Conservation (phyloP, 768 basidiomycete genomes). For the Pisolithus albus region DNA sequence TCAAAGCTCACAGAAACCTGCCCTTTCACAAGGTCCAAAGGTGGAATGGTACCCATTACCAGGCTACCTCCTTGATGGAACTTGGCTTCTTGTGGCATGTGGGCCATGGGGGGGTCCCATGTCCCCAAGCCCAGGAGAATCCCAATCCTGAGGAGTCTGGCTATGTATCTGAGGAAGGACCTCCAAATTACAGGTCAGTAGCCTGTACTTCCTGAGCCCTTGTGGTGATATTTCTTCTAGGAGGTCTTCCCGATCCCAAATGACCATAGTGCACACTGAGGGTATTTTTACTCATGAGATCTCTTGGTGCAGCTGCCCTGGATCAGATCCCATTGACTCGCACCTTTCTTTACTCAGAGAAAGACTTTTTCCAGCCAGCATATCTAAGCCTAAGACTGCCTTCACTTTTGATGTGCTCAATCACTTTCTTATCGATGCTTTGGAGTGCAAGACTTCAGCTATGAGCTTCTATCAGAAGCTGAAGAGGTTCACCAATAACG, state of each 20-base stretch:
- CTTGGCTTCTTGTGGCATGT: slow-evolving; percentile 14
- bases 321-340: neutral
- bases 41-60: slow-evolving; percentile 16
- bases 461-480: slow-evolving; percentile 8
- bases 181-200: neutral
- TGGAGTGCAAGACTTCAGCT: slow-evolving; percentile 11
- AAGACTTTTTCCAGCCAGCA: slow-evolving; percentile 2
- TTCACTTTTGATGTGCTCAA: slow-evolving; percentile 5
- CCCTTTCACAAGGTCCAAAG: slow-evolving; percentile 15
- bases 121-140: slow-evolving; percentile 4
- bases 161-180: neutral
- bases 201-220: neutral
- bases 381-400: slow-evolving; percentile 1
- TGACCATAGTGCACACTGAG: neutral
- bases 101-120: slow-evolving; percentile 16
- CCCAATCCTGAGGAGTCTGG: no score
- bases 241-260: neutral
- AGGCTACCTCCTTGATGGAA: slow-evolving; percentile 10
- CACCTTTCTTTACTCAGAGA: neutral
- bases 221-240: neutral
- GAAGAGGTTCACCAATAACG: slow-evolving; percentile 2
- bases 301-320: slow-evolving; percentile 1
- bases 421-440: slow-evolving; percentile 2
- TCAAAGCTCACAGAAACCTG: neutral
- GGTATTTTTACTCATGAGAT: slow-evolving; percentile 1